phyloP scores from a whole-genome alignment of 2,329 filamentous ascomycete species.

The Raffaelea arxii region DNA sequence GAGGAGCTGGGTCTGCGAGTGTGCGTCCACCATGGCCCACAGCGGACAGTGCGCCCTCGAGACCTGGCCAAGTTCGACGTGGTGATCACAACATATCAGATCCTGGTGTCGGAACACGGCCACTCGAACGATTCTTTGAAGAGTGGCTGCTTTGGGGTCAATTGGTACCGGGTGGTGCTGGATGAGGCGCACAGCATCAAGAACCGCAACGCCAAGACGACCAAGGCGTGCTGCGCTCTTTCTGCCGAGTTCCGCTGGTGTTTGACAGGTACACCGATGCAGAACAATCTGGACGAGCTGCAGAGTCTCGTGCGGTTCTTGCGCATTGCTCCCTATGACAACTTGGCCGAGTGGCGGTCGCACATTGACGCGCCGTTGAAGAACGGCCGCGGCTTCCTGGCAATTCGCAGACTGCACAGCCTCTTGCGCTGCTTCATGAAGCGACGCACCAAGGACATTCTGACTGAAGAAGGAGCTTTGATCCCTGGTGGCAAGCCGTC shows the following conservation, averaged over 20 bases:
- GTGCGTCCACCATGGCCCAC: constrained; percentile 82
- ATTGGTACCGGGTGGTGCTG: constrained; percentile 92
- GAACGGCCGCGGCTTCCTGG: constrained; percentile 78
- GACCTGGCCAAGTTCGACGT: constrained; percentile 83
- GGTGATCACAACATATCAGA: constrained; percentile 95
- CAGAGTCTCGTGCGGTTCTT: constrained; percentile 91
- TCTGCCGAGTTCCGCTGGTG: constrained; percentile 90
- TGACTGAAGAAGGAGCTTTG: constrained; percentile 76
- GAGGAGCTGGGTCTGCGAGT: constrained; percentile 64
- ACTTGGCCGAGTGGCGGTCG: constrained; percentile 79
- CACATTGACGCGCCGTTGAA: constrained; percentile 87
- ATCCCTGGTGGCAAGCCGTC: constrained; percentile 61
- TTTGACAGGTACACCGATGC: constrained; percentile 90
- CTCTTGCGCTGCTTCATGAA: constrained; percentile 95
- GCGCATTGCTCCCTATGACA: constrained; percentile 82
- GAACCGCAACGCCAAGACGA: constrained; percentile 92
- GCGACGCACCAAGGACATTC: constrained; percentile 92
- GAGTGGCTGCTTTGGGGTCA: constrained; percentile 77
- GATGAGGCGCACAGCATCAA: constrained; percentile 99
- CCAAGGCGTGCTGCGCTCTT: constrained; percentile 81
- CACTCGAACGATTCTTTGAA: constrained; percentile 58
- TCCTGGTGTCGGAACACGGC: constrained; percentile 82
- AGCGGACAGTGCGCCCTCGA: constrained; percentile 66
- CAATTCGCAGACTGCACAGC: constrained; percentile 76
- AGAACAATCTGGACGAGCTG: constrained; percentile 94